Base-by-base conservation (phyloP, 2,329 filamentous ascomycete genomes). In the Arthroderma uncinatum region DNA sequence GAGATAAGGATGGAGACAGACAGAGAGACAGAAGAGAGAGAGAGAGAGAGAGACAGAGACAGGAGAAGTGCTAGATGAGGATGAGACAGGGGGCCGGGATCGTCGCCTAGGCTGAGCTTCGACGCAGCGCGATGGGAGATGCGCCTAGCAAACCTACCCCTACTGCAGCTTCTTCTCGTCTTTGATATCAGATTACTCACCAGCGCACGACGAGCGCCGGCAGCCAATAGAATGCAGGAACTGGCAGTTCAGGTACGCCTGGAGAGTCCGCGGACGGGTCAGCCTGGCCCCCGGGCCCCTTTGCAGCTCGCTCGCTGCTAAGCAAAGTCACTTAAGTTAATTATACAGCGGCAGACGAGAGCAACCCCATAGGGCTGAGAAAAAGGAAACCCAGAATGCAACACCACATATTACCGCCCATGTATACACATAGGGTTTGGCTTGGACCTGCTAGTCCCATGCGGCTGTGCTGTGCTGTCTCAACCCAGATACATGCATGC, bases 381-480 rank as follows among this genome's bases (percentile, higher is more conserved):
- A 48, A 48, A 48, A 48, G 44, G 44, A 48, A 48, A 6, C 44
- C 12, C 21, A 12, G 44, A 21, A 14, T 48, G 21, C 44, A 28
- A 28, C 25, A 25, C 28, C n/a, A n/a, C n/a, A n/a, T n/a, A n/a
- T 48, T 21, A 48, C 44, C 44, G 44, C 44, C 44, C n/a, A 25
- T 48, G 23, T 42, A 12, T 42, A 42, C 39, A 42, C 21, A 4
- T 9, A 28, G 12, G 28, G n/a, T 28, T 23, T 12, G 44, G 12
- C 21, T 48, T 48, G 25, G 21, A 30, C 44, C 44, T 14, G 6
- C 25, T 30, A 48, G 25, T 48, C 21, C 23, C 44, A 48, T 48
- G 44, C 44, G 44, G 44, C 44, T 48, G 44, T 48, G 44, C 44
- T 48, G 36, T 12, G 33, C 44, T 48, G 44, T 48, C 44, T 48